A percentile compares a stretch with the other conserved stretches of the same genome.
phyloP scores from a whole-genome alignment of 2,329 filamentous ascomycete species.

The Penicillium crustosum region DNA sequence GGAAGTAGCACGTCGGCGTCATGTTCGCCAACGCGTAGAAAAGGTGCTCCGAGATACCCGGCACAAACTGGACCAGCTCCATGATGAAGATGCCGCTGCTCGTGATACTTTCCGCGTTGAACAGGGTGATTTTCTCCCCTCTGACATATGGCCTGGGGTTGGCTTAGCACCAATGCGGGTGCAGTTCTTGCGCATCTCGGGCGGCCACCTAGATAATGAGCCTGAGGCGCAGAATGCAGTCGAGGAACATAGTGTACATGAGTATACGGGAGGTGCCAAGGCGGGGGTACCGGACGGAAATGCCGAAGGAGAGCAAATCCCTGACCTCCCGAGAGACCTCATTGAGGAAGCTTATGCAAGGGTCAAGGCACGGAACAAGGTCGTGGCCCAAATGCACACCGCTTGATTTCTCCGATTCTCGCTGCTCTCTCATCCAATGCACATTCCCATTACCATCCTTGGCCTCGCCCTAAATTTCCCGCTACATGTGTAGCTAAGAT shows the following conservation, averaged over 20 bases:
- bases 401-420: background rate
- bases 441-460: background rate
- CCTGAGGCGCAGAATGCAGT: constrained; percentile 10
- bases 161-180: constrained; percentile 55
- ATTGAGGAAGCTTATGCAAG: constrained; percentile 46
- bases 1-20: constrained; percentile 74
- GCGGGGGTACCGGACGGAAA: constrained; percentile 10
- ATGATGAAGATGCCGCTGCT: constrained; percentile 69
- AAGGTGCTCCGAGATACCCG: constrained; percentile 74
- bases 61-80: constrained; percentile 71
- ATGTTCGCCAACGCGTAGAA: constrained; percentile 71
- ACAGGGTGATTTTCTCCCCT: constrained; percentile 81
- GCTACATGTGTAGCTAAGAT: background rate
- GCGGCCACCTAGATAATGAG: constrained; percentile 33
- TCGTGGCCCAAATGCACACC: constrained; percentile 12
- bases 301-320: constrained; percentile 40
- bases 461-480: background rate
- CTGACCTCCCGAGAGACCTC: constrained; percentile 43
- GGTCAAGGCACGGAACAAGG: constrained; percentile 34
- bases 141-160: constrained; percentile 82
- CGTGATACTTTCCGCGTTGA: constrained; percentile 77
- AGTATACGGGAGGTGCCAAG: constrained; percentile 7
- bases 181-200: constrained; percentile 38
- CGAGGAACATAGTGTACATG: background rate
- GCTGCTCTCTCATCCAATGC: background rate